Evolutionary conservation across 2,329 filamentous ascomycete genomes (phyloP), one percentile per base, ranked within the genome.

Genomic region (Talaromyces albobiverticillius): DNA sequence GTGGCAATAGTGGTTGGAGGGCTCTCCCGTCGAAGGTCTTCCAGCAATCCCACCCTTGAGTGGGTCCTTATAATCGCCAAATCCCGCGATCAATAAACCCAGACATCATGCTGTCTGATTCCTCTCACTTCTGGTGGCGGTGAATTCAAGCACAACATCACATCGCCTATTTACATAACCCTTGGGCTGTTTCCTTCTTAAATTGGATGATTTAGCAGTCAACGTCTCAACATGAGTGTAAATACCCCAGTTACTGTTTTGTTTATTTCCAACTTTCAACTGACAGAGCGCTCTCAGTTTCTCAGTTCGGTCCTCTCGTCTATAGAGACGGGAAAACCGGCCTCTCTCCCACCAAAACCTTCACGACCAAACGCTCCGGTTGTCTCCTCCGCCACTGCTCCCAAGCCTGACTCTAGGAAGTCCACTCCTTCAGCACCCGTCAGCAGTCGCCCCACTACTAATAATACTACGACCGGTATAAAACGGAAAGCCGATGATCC

Each of bases 241-340:
- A 57, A 66, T 54, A 23, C 14, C 26, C 16, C 9, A 22, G 29
- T 23, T 42, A 53, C 14, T 34, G 22, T 13, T 14, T 20, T 31
- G 29, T 11, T 6, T 29, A 41, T 51, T n/a, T 49, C 53, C 42
- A 46, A 41, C 51, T n/a, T 49, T 52, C 42, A 46, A 22, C 66
- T 70, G 46, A 71, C 48, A 41, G n/a, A 32, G 34, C 16, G 16
- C 20, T 11, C 23, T n/a, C 56, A 79, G 76, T 79, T 79, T 59
- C 72, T 80, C 54, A 77, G 77, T 62, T 79, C 77, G 20, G 72
- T 80, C 36, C 72, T 80, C 57, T 74, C 76, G 54, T 79, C 77
- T 36, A 76, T 80, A 56, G 75, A 75, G 62, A 74, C 70, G 57
- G 73, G 72, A 18, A 70, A 67, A 41, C 66, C 69, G 36, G 55